These are phyloP conservation scores for Chionographis japonica DNA, from an alignment of 106 monocot genomes.

Conservation along the genomic window DNA sequence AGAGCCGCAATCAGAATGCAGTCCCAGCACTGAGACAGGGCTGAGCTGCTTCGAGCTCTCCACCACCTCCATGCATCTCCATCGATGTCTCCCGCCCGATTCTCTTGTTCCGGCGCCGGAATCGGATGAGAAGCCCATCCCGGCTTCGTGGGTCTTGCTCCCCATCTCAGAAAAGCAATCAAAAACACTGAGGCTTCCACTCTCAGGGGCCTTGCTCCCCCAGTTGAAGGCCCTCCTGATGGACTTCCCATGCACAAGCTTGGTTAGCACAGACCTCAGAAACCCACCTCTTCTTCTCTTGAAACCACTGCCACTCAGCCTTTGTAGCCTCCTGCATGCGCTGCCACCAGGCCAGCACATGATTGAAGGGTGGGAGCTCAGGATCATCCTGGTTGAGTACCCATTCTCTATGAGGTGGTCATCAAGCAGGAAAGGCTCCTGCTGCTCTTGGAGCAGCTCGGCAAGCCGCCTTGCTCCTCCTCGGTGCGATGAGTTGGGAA, in stretches of 20 bases:
- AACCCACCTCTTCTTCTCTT: constrained; percentile 3
- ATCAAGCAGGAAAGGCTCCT: constrained; percentile 37
- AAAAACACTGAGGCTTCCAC: not conserved
- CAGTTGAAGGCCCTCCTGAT: not conserved
- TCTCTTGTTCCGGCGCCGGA: not conserved
- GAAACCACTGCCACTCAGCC: not conserved
- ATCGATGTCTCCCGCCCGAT: not conserved
- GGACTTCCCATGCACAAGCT: not conserved
- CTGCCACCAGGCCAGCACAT: constrained; percentile 17
- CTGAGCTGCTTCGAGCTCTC: constrained; percentile 15
- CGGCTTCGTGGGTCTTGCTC: not conserved
- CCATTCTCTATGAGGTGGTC: constrained; percentile 27
- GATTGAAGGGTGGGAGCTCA: not conserved
- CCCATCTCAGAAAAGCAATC: not conserved
- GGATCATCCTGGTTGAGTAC: constrained; percentile 1
- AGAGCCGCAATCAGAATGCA: constrained; percentile 15
- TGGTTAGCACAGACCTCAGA: not conserved
- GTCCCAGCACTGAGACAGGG: constrained; percentile 23
- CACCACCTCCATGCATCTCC: not conserved
- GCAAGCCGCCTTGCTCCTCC: constrained; percentile 12
- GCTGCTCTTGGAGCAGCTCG: constrained; percentile 31
- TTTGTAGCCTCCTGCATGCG: constrained; percentile 13
- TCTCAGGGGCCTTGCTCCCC: not conserved
- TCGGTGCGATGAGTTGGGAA: constrained; percentile 1
- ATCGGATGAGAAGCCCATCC: not conserved